These are phyloP conservation scores for Oryza australiensis DNA, from an alignment of 176 grass and related monocot species.

Conservation along the genomic window DNA sequence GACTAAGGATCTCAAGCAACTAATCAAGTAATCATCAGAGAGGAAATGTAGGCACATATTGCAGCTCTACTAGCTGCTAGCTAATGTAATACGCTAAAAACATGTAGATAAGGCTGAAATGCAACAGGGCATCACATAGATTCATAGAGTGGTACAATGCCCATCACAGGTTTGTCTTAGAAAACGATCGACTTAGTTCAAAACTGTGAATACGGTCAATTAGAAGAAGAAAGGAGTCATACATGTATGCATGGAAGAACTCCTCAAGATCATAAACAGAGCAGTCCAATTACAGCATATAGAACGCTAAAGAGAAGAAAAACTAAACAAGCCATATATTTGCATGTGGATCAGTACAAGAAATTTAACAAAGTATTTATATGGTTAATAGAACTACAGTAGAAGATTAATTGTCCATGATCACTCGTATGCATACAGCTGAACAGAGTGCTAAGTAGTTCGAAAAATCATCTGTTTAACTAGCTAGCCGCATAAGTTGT, in stretches of 20 bases:
- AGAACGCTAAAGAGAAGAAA: conserved; percentile 5
- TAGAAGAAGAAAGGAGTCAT: not conserved
- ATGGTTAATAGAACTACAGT: not conserved
- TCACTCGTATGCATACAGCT: not conserved
- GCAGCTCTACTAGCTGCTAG: not conserved
- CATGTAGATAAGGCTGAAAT: conserved; percentile 9
- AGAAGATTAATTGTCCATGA: not conserved
- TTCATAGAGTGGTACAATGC: not conserved
- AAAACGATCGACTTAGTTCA: conserved; percentile 24
- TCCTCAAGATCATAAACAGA: conserved; percentile 19
- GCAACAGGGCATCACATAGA: not conserved
- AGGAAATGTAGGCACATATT: not conserved
- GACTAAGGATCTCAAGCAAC: not conserved
- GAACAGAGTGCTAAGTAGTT: not conserved
- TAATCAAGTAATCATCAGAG: not conserved
- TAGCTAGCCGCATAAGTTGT: not conserved
- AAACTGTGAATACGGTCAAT: not conserved
- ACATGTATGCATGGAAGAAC: not conserved
- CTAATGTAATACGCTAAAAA: conserved; percentile 8
- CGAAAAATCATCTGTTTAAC: not conserved
- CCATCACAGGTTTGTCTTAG: not conserved
- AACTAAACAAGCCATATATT: not conserved
- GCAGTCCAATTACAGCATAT: not conserved
- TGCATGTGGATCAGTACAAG: not conserved
- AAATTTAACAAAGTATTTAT: not conserved